Evolutionary conservation across 106 monocot species (phyloP).

Genomic region (Xerophyta viscosa): DNA sequence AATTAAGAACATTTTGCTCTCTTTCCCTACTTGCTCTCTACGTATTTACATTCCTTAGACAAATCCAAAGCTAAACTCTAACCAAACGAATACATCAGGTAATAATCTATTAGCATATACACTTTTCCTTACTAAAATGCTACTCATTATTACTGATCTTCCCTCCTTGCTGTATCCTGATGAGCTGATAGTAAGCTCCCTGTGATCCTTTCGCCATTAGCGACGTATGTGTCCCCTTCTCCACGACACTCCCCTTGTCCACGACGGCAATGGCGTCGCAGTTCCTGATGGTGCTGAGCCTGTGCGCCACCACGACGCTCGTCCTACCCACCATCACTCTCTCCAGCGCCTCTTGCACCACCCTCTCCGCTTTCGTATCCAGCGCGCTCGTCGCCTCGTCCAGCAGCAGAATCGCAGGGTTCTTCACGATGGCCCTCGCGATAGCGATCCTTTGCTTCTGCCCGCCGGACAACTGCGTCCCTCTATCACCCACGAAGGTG

Average conservation of each 20-base stretch:
- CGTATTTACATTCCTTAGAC: no score
- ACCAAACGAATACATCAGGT: no score
- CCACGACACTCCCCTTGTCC: slow-evolving; percentile 7
- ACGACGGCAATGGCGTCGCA: slow-evolving; percentile 4
- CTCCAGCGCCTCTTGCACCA: slow-evolving; percentile 10
- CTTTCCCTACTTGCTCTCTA: no score
- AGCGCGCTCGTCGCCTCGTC: slow-evolving; percentile 10
- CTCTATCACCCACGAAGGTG: not conserved
- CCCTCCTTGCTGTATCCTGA: slow-evolving; percentile 7
- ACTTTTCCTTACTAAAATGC: no score
- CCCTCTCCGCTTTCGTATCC: not conserved
- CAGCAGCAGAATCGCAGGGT: slow-evolving; percentile 5
- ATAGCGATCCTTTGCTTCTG: slow-evolving; percentile 9
- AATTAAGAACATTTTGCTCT: no score
- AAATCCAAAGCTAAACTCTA: no score
- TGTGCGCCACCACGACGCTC: slow-evolving; percentile 7
- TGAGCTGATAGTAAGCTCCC: not conserved
- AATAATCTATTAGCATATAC: no score
- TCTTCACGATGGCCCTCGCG: slow-evolving; percentile 1
- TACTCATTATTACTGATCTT: no score
- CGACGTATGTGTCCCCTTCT: not conserved
- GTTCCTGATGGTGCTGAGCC: not conserved
- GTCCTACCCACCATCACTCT: slow-evolving; percentile 6
- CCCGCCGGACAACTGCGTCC: slow-evolving; percentile 7
- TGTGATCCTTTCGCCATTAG: not conserved